Base-by-base conservation (phyloP, 441 rosid genomes). In the Hura crepitans region DNA sequence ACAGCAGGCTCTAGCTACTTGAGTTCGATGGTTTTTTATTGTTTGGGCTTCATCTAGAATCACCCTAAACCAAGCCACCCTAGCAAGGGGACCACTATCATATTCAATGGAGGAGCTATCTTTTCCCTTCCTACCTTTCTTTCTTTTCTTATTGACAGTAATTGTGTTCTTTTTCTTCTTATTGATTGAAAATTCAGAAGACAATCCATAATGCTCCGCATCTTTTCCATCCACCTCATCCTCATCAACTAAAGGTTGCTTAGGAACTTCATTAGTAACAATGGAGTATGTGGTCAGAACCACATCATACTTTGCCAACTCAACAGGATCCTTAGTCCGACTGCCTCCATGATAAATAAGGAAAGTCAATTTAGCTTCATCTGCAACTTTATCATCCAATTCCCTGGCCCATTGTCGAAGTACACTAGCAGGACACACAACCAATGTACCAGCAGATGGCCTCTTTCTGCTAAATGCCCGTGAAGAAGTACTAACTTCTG, bases 31-130 rank as follows among this genome's bases (percentile, higher is more conserved):
- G 81, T 95, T 95, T 79, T 95, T 95, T 65, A 95, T 95, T 14
- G 96, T 90, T 83, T 95, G 99, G 67, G 99, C 99, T 82, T 95
- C 99, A 86, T 95, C 99, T 50, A 92, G 83, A 69, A 95, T 82
- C 63, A 95, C 89, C 83, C 99, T 85, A 71, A 77, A 82, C 99
- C 99, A 95, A 72, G 75, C 82, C 57, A 92, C 96, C 82, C 79
- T 83, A 68, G 91, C 91, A 79, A 92, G 87, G 20, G 97, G 70
- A 73, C 99, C 97, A 61, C 73, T 81, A 46, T 75, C 84, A 73
- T 71, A 74, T 64, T 89, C 97, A 78, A 79, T 72, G 66, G 86
- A 80, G 46, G 86, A 81, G 77, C 71, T 65, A 6, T 84, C 92
- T 60, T 71, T 68, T 49, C 81, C 82, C 82, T 85, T 87, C 79